Evolutionary conservation across 2,329 filamentous ascomycete genomes (phyloP).

Genomic region (Xylaria sp.): DNA sequence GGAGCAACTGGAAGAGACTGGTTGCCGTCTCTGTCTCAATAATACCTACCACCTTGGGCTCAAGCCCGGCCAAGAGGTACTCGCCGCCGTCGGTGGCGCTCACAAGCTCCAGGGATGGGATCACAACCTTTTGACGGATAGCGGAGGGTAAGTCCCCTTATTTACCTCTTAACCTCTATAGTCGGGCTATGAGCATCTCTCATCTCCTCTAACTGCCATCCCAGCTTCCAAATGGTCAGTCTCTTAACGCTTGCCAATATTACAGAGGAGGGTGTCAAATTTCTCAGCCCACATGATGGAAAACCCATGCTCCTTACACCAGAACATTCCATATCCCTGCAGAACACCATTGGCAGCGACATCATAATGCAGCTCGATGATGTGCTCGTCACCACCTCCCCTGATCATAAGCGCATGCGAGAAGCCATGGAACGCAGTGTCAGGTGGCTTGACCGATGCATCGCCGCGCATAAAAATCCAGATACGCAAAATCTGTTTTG

Average conservation of each 20-base stretch:
- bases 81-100: conserved; percentile 89
- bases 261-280: conserved; percentile 94
- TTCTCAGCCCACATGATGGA: conserved; percentile 95
- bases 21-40: conserved; percentile 92
- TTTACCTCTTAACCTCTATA: conserved; percentile 47
- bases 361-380: conserved; percentile 99
- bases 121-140: conserved; percentile 91
- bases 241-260: conserved; percentile 91
- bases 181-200: conserved; percentile 33
- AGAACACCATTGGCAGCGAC: conserved; percentile 97
- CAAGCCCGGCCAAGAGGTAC: conserved; percentile 90
- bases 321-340: conserved; percentile 94
- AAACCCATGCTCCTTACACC: conserved; percentile 96
- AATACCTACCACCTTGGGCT: conserved; percentile 98
- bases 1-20: conserved; percentile 87
- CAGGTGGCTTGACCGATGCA: conserved; percentile 95
- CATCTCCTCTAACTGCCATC: conserved; percentile 25
- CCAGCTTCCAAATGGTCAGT: conserved; percentile 98
- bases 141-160: conserved; percentile 67
- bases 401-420: conserved; percentile 85
- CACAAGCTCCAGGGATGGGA: conserved; percentile 96
- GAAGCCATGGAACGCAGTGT: conserved; percentile 96
- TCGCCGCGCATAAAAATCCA: conserved; percentile 86
- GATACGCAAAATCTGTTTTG: conserved; percentile 93
- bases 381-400: conserved; percentile 94